Percentiles rank a stretch among this genome's conserved stretches.
phyloP scores from a whole-genome alignment of 306 rosid genomes.

The Hippophae tibetana region DNA sequence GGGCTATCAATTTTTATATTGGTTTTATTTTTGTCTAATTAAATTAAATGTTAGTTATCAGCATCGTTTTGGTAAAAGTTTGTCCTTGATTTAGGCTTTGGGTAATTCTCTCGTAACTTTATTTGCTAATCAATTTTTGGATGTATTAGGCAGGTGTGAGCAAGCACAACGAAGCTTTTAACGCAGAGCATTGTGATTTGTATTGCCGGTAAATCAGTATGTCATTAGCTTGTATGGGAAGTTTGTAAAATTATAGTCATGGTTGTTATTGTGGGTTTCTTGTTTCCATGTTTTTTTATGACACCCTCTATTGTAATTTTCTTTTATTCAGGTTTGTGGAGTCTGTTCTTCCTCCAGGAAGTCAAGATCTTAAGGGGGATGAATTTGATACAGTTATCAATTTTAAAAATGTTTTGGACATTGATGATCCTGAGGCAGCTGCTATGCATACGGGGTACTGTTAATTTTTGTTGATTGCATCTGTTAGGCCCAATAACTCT shows the following conservation, averaged over 20 bases:
- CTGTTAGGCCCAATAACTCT: neutral
- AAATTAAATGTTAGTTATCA: too few relatives aligned
- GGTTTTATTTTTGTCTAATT: too few relatives aligned
- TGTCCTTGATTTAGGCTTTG: too few relatives aligned
- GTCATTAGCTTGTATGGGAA: neutral
- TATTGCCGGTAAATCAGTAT: conserved; percentile 47
- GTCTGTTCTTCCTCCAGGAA: conserved; percentile 74
- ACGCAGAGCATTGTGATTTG: conserved; percentile 70
- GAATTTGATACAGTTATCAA: conserved; percentile 59
- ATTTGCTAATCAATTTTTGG: neutral
- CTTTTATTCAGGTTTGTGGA: conserved; percentile 49
- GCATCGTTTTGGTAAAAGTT: too few relatives aligned
- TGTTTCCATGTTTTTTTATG: neutral
- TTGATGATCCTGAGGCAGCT: conserved; percentile 97
- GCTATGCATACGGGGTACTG: conserved; percentile 86
- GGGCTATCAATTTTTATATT: too few relatives aligned
- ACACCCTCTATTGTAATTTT: neutral
- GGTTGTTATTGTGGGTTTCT: neutral
- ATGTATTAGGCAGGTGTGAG: conserved; percentile 65
- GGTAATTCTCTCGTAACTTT: neutral
- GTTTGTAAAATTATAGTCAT: too few relatives aligned
- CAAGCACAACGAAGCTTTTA: conserved; percentile 78
- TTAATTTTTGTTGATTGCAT: conserved; percentile 5
- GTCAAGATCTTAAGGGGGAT: conserved; percentile 76
- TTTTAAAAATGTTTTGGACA: conserved; percentile 73